These are phyloP conservation scores for Datisca glomerata DNA, from an alignment of 306 rosid species.

Conservation along the genomic window DNA sequence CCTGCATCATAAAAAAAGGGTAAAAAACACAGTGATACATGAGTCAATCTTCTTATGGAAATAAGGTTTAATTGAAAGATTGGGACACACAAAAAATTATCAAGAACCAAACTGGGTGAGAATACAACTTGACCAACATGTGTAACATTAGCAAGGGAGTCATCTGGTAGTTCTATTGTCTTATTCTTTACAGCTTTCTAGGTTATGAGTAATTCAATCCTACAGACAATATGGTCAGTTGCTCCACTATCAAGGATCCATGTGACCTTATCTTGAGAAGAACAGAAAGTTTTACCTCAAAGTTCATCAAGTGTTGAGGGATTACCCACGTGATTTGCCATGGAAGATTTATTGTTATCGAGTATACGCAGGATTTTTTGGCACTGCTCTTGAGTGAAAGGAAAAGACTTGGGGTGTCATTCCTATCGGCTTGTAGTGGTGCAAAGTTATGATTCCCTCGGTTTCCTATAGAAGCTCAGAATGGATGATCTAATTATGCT, in stretches of 20 bases:
- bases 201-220: neutral
- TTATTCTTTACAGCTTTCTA: neutral
- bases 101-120: neutral
- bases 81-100: slow-evolving; percentile 3
- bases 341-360: no score
- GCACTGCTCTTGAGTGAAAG: no score
- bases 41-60: neutral
- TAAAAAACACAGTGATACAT: neutral
- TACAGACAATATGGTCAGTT: neutral
- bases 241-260: slow-evolving; percentile 2
- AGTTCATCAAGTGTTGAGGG: no score
- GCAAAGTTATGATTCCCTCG: no score
- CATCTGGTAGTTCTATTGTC: neutral
- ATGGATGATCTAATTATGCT: no score
- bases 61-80: neutral
- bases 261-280: no score
- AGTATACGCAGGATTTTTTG: no score
- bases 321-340: no score
- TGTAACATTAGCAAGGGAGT: neutral
- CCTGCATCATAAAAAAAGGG: neutral
- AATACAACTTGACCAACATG: neutral
- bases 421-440: no score
- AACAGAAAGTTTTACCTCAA: no score
- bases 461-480: no score
- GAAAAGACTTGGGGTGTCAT: no score